These are phyloP conservation scores for Leptomonas seymouri DNA, from an alignment of 208 protist genomes.

Conservation along the genomic window DNA sequence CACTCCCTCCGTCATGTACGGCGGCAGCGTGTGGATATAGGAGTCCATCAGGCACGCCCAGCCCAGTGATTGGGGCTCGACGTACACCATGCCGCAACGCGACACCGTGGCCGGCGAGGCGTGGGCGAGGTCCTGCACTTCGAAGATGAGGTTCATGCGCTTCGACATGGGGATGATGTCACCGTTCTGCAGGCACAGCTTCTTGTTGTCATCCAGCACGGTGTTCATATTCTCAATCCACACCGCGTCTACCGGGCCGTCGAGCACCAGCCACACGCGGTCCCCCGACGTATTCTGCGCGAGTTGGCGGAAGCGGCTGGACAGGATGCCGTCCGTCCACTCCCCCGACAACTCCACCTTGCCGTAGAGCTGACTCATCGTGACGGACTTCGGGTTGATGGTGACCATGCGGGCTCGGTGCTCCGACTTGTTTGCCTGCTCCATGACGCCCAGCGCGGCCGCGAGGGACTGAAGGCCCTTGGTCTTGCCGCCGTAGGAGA, in stretches of 20 bases:
- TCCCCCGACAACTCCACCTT: slow-evolving; percentile 95
- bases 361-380: slow-evolving; percentile 96
- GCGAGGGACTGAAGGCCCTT: slow-evolving; percentile 88
- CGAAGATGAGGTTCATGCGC: slow-evolving; percentile 97
- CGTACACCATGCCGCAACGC: slow-evolving; percentile 99
- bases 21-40: slow-evolving; percentile 78
- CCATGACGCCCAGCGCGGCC: slow-evolving; percentile 82
- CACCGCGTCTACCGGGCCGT: slow-evolving; percentile 98
- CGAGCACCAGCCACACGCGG: slow-evolving; percentile 96
- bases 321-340: slow-evolving; percentile 98
- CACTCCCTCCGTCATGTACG: slow-evolving; percentile 51
- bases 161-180: slow-evolving; percentile 97
- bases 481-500: slow-evolving; percentile 94
- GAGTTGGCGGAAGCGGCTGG: slow-evolving; percentile 91
- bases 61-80: slow-evolving; percentile 94
- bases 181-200: slow-evolving; percentile 96
- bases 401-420: slow-evolving; percentile 83
- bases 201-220: slow-evolving; percentile 99
- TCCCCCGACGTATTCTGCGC: slow-evolving; percentile 83
- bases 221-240: slow-evolving; percentile 99
- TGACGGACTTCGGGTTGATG: slow-evolving; percentile 97
- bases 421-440: slow-evolving; percentile 65
- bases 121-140: slow-evolving; percentile 96
- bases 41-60: slow-evolving; percentile 92
- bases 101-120: slow-evolving; percentile 98